Evolutionary conservation across 768 basidiomycete genomes (phyloP), one percentile per base, ranked within the genome.

Genomic region (Grammothele lineata): DNA sequence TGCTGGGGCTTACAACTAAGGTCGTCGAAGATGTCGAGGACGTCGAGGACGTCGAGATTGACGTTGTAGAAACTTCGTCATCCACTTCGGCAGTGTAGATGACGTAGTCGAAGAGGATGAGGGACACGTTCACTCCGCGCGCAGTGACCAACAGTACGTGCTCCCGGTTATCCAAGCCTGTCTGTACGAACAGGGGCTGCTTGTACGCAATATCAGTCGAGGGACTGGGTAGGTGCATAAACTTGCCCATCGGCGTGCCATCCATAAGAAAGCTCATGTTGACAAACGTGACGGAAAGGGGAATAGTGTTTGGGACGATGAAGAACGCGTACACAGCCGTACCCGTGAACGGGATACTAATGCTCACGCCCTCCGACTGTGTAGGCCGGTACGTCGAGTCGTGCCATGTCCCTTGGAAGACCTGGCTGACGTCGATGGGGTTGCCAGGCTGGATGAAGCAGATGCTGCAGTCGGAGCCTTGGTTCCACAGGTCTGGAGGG

Each of bases 361-460:
- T 40, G 4, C 27, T 45, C n/a, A n/a, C n/a, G n/a, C n/a, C n/a
- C n/a, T 37, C 19, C 8, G 38, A 2, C 2, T 30, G 12, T 9
- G 14, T 36, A 4, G 50, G 47, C 3, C 27, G 25, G 37, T 43
- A 33, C 15, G 55, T 56, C 4, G 41, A 10, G 37, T 52, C 55
- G 42, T 56, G 55, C 55, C 55, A 56, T 11, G 55, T 43, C 8
- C 45, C 50, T n/a, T n/a, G n/a, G n/a, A n/a, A n/a, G n/a, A n/a
- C n/a, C 32, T 50, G 37, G 39, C 43, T 47, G 17, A 37, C 32
- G 11, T 43, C 38, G 5, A 15, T n/a, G 11, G 32, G 7, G 12
- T 33, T 37, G 21, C 37, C 50, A n/a, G n/a, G n/a, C 18, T 46
- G 47, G n/a, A 50, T 30, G n/a, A 15, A 17, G 37, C 55, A 56